Percentiles rank a stretch among this genome's conserved stretches.
These are phyloP conservation scores for Kodamaea nitidulidarum DNA, from an alignment of 805 yeast species.

Conservation along the genomic window DNA sequence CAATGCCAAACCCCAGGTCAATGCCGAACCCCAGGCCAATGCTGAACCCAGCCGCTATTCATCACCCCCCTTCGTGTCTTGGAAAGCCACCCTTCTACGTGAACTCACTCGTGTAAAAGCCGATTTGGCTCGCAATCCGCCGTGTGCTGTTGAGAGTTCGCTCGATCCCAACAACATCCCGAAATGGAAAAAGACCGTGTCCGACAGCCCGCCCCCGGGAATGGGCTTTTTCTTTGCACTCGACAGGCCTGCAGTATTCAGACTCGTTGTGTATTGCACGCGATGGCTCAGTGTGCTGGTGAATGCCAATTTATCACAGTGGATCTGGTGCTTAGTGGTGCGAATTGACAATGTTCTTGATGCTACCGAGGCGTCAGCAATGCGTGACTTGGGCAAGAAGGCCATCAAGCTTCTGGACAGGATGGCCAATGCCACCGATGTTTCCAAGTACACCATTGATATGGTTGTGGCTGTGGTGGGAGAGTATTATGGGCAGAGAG, in stretches of 20 bases:
- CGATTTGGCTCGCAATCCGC: conserved; percentile 2
- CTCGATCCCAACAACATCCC: conserved; percentile 4
- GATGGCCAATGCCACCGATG: conserved; percentile 8
- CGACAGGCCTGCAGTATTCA: conserved; percentile 31
- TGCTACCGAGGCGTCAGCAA: conserved; percentile 27
- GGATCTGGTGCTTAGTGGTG: conserved; percentile 35
- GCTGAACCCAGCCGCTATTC: too few species aligned
- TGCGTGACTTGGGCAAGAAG: conserved; percentile 37
- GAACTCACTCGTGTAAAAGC: conserved; percentile 11
- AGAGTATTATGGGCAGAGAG: conserved; percentile 34
- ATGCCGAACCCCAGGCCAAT: too few species aligned
- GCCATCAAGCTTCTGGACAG: conserved; percentile 27
- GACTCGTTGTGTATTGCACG: conserved; percentile 31
- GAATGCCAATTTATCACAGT: conserved; percentile 24
- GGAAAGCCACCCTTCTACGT: not conserved
- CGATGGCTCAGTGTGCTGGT: conserved; percentile 34
- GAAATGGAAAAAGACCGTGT: conserved; percentile 30
- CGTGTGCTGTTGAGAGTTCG: not conserved
- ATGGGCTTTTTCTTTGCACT: conserved; percentile 17
- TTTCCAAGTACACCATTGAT: conserved; percentile 24
- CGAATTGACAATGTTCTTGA: conserved; percentile 35
- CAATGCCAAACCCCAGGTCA: not conserved
- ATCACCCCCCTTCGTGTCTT: not conserved
- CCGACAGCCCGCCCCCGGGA: conserved; percentile 28
- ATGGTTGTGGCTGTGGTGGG: conserved; percentile 31